Base-by-base conservation (phyloP, 768 basidiomycete genomes). In the Postia placenta region DNA sequence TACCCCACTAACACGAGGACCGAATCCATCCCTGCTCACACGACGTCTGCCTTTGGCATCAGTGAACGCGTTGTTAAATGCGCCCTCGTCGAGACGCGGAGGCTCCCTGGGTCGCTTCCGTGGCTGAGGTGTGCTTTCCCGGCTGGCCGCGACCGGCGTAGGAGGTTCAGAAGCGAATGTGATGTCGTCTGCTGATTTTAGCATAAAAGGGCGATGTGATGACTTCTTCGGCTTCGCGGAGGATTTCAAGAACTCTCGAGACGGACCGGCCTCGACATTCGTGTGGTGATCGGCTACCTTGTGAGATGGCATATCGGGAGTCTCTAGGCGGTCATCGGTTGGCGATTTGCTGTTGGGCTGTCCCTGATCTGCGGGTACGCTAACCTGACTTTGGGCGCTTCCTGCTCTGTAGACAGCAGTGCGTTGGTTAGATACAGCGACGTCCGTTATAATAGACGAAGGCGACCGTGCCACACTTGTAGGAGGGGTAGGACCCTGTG, bases 21-120 rank as follows among this genome's bases (percentile, higher is more conserved):
- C 20, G 40, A 48, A 17, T 4, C 49, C 37, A 25, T 26, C 49
- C 4, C 53, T 54, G 37, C 45, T 41, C 24, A 50, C 33, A 11
- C 45, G 51, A 9, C 46, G 12, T 11, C 41, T 41, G 3, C 56
- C 58, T 1, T 45, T 53, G 19, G 51, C 41, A 47, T 58, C 57
- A 6, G 56, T 55, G 22, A 61, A 56, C 27, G 56, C 55, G 41
- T 50, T 59, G 40, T 55, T 59, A 42, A 55, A 61, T 5, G 60
- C 50, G 7, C 63, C 60, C 23, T 61, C 56, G 15, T 53, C 50
- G 4, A 60, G 48, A 9, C 56, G 56, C 22, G 62, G 62, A 2
- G 54, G 56, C 44, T 56, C 52, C 22, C 55, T 53, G 17, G 1
- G 49, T 39, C 30, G 55, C 44, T 28, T 49, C 3, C 4, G 23